These are phyloP conservation scores for Taphrina sp. DNA, from an alignment of 1,139 yeast genomes.

Conservation along the genomic window DNA sequence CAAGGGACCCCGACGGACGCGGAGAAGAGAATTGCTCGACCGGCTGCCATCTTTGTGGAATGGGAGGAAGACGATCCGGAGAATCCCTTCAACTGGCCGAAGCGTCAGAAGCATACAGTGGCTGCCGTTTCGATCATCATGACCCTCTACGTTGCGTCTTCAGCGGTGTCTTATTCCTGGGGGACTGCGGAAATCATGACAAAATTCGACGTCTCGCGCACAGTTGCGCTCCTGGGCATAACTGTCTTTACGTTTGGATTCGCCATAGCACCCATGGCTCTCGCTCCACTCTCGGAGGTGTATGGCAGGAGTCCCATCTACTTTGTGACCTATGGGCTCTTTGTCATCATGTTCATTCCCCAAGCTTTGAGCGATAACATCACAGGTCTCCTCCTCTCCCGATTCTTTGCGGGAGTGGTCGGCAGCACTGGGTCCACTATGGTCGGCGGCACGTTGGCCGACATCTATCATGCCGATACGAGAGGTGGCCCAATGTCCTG, in stretches of 20 bases:
- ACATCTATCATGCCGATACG: conserved; percentile 64
- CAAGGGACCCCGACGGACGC: not conserved
- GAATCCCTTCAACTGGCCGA: conserved; percentile 30
- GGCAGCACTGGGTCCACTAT: conserved; percentile 84
- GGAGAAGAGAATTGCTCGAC: not conserved
- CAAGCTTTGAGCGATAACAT: conserved; percentile 57
- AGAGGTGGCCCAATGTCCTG: conserved; percentile 60
- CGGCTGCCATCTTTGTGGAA: conserved; percentile 32
- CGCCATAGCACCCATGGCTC: conserved; percentile 62
- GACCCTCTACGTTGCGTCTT: conserved; percentile 24
- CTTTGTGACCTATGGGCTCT: conserved; percentile 53
- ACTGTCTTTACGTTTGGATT: conserved; percentile 40
- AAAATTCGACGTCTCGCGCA: conserved; percentile 27
- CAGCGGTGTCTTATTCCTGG: conserved; percentile 25
- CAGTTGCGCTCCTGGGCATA: conserved; percentile 28
- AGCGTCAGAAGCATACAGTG: conserved; percentile 15
- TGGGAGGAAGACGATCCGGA: conserved; percentile 31
- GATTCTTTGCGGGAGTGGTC: conserved; percentile 65
- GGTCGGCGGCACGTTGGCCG: conserved; percentile 84
- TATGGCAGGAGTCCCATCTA: conserved; percentile 73
- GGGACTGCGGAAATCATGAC: conserved; percentile 12
- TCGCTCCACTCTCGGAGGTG: conserved; percentile 63
- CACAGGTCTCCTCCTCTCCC: conserved; percentile 57
- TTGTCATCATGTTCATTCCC: conserved; percentile 56
- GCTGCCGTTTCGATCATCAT: conserved; percentile 16